phyloP scores from a whole-genome alignment of 805 yeast genomes.

The Cyberlindnera subsufficiens region DNA sequence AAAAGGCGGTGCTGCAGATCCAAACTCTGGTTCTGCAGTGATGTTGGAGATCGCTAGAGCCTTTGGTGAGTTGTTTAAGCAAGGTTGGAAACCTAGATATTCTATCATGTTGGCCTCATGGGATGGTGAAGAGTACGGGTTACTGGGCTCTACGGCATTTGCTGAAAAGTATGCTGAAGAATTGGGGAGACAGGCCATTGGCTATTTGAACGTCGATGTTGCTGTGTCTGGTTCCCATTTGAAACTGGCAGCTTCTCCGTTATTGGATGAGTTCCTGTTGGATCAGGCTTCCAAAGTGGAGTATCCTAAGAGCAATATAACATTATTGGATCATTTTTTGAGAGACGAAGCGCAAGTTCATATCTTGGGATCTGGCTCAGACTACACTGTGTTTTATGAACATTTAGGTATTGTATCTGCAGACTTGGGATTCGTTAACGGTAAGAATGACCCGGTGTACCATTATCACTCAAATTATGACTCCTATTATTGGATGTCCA shows the following conservation, averaged over 20 bases:
- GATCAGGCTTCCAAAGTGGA: slow-evolving; percentile 37
- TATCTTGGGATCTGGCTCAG: slow-evolving; percentile 66
- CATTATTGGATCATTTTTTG: slow-evolving; percentile 24
- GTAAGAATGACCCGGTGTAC: slow-evolving; percentile 50
- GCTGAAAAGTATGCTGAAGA: slow-evolving; percentile 55
- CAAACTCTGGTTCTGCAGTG: slow-evolving; percentile 68
- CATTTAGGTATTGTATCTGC: slow-evolving; percentile 55
- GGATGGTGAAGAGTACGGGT: slow-evolving; percentile 80
- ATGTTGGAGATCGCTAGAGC: slow-evolving; percentile 60
- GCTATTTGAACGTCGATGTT: slow-evolving; percentile 66
- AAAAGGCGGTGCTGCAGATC: slow-evolving; percentile 74
- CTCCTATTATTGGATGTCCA: slow-evolving; percentile 65
- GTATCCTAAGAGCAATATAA: slow-evolving; percentile 33
- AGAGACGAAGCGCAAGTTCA: slow-evolving; percentile 28
- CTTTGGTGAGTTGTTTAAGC: slow-evolving; percentile 40
- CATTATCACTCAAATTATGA: slow-evolving; percentile 77
- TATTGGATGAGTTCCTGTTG: slow-evolving; percentile 42
- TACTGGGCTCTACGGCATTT: slow-evolving; percentile 71
- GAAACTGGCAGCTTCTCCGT: slow-evolving; percentile 48
- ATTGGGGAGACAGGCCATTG: slow-evolving; percentile 48
- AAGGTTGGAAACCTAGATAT: slow-evolving; percentile 64
- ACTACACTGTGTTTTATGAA: slow-evolving; percentile 56
- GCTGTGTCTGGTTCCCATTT: slow-evolving; percentile 54
- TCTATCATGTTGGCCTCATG: slow-evolving; percentile 68
- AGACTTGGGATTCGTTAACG: slow-evolving; percentile 50